Conservation (phyloP, 2,329 filamentous ascomycete genomes). For the Penicillium capsulatum region DNA sequence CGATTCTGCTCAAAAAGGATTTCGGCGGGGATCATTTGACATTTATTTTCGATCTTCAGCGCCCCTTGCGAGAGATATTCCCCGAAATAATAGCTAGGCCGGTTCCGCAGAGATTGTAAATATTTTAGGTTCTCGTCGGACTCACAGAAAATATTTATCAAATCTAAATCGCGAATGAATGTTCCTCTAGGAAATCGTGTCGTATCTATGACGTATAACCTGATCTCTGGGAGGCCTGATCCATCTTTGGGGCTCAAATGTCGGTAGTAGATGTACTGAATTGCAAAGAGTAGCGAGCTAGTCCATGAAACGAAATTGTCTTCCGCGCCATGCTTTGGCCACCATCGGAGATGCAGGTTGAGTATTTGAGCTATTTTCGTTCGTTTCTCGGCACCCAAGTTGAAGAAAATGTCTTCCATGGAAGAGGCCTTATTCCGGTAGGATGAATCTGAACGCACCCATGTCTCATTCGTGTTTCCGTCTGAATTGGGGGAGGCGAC, state of each 20-base stretch:
- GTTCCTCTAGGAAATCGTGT: constrained; percentile 9
- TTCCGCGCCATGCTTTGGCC: neutral
- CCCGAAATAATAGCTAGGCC: constrained; percentile 11
- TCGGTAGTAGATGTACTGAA: constrained; percentile 20
- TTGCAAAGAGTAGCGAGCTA: constrained; percentile 8
- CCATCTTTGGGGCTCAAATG: constrained; percentile 6
- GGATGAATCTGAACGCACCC: constrained; percentile 8
- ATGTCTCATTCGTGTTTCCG: constrained; percentile 6
- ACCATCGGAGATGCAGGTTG: constrained; percentile 6
- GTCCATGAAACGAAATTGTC: constrained; percentile 9
- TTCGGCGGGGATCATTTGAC: constrained; percentile 14
- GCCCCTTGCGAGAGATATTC: constrained; percentile 21
- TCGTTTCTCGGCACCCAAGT: constrained; percentile 4
- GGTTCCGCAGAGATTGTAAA: constrained; percentile 4
- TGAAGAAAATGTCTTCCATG: constrained; percentile 10
- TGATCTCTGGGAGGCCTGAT: constrained; percentile 12
- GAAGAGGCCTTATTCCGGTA: constrained; percentile 1
- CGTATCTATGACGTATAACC: constrained; percentile 16
- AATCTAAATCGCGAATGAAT: constrained; percentile 15
- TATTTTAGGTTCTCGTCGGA: constrained; percentile 7
- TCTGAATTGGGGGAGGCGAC: constrained; percentile 8
- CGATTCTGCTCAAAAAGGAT: constrained; percentile 9
- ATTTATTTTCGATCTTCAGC: constrained; percentile 15
- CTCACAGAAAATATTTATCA: constrained; percentile 13
- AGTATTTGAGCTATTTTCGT: constrained; percentile 6